Conservation (phyloP, 306 rosid genomes). For the Sindora glabra region DNA sequence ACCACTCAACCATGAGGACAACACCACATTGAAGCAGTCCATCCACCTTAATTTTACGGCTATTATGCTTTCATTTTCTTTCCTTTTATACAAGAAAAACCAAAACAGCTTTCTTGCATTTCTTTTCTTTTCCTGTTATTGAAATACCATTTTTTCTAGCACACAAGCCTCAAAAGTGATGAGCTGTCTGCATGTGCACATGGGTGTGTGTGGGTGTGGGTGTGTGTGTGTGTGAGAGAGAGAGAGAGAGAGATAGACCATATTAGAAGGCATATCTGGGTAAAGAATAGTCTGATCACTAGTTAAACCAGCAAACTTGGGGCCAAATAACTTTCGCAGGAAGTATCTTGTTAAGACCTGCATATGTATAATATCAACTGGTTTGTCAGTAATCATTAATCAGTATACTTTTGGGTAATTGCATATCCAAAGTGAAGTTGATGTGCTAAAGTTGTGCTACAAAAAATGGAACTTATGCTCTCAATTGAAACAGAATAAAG, state of each 20-base stretch:
- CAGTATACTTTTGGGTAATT: too few relatives aligned
- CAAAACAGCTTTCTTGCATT: not conserved
- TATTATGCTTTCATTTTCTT: not conserved
- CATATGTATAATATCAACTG: not conserved
- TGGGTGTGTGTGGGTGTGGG: too few relatives aligned
- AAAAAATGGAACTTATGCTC: too few relatives aligned
- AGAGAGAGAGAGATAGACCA: constrained; percentile 34
- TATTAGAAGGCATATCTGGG: constrained; percentile 63
- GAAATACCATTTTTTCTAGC: not conserved
- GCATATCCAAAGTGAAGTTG: too few relatives aligned
- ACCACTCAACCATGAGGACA: not conserved
- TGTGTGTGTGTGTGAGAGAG: not conserved
- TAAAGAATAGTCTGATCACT: constrained; percentile 31
- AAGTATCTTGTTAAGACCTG: constrained; percentile 62
- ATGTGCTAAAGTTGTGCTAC: too few relatives aligned
- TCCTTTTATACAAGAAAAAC: not conserved
- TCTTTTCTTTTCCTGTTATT: not conserved
- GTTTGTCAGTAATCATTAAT: not conserved
- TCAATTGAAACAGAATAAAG: too few relatives aligned
- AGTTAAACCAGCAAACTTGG: constrained; percentile 41
- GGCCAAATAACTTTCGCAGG: constrained; percentile 73
- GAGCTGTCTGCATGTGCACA: not conserved
- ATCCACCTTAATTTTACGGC: not conserved
- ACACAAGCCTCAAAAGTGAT: not conserved
- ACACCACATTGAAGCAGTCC: too few relatives aligned